Conservation (phyloP, 495 filamentous ascomycete species). For the Xylaria scruposa region DNA sequence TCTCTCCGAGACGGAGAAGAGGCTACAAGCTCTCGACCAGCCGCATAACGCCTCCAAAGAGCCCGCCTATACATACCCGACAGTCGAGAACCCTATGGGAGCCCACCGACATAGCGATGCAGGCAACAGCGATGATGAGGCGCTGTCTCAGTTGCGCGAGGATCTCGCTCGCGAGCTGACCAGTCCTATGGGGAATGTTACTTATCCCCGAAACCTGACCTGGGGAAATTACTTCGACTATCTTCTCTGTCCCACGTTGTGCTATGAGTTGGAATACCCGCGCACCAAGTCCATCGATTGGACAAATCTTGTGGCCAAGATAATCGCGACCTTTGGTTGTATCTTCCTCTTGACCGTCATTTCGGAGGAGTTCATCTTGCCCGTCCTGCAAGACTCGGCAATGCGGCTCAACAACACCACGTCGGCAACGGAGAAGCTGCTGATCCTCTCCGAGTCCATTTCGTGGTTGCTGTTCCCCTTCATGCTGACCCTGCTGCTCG, state of each 20-base stretch:
- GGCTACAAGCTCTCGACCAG: slow-evolving; percentile 79
- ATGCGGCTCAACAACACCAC: slow-evolving; percentile 64
- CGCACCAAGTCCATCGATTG: slow-evolving; percentile 75
- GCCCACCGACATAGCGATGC: slow-evolving; percentile 38
- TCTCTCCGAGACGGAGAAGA: slow-evolving; percentile 82
- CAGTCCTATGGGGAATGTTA: slow-evolving; percentile 85
- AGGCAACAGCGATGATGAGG: slow-evolving; percentile 51
- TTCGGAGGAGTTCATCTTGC: slow-evolving; percentile 94
- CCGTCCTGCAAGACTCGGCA: slow-evolving; percentile 81
- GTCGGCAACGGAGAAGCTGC: slow-evolving; percentile 67
- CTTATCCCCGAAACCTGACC: slow-evolving; percentile 89
- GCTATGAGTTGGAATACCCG: slow-evolving; percentile 97
- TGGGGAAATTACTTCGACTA: slow-evolving; percentile 84
- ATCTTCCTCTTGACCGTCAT: slow-evolving; percentile 92
- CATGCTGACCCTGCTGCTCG: slow-evolving; percentile 93
- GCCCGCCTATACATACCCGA: slow-evolving; percentile 79
- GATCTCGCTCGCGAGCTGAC: slow-evolving; percentile 89
- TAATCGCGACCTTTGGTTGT: slow-evolving; percentile 91
- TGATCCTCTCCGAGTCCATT: slow-evolving; percentile 91
- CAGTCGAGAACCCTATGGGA: slow-evolving; percentile 61
- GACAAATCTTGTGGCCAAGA: slow-evolving; percentile 84
- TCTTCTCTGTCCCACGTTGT: slow-evolving; percentile 90
- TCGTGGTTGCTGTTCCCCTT: slow-evolving; percentile 94
- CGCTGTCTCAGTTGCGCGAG: slow-evolving; percentile 73
- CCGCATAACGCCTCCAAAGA: slow-evolving; percentile 71